Evolutionary conservation across 192 early-diverging fungal genomes (phyloP), one percentile per base, ranked within the genome.

Genomic region (Umbelopsis ramanniana): DNA sequence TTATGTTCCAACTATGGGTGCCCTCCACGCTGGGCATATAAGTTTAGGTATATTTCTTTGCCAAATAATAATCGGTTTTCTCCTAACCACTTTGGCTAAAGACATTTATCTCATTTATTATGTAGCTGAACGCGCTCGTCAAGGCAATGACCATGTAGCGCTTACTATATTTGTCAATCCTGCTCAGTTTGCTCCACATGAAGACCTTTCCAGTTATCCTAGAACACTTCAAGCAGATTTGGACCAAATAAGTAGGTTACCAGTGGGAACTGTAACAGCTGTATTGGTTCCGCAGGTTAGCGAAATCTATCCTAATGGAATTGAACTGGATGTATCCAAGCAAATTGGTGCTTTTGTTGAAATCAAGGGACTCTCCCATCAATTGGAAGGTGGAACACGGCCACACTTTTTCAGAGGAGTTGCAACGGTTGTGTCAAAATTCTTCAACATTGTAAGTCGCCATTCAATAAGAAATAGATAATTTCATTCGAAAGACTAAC

Each of bases 1-100:
- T 15, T 94, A 96, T 74, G 94, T 99, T 0, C 93, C 97, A 0
- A 99, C 97, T n/a, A 99, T 99, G 97, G 97, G 97, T 2, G 95
- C 95, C 0, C 84, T 99, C 23, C 97, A 99, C 76, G 80, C 86
- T 3, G 97, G 97, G 6, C 97, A 99, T 75, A 73, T 97, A 40
- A 78, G 75, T 12, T 84, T 99, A 6, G 89, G 89, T 89, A 85
- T 72, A 72, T 38, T n/a, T 37, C 15, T 7, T 3, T 17, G 10
- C 17, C 26, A 63, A n/a, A 37, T 37, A 19, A 63, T 63, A 19
- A 2, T 14, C 57, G 37, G 17, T 15, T 63, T 43, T 43, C 40
- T 43, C 8, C 40, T 5, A 4, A 11, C 8, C 12, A 12, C 17
- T 37, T 19, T 37, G 33, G 19, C 21, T 12, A 3, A 63, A 63